Base-by-base conservation (phyloP, 1,139 yeast genomes). In the Candida tetrigidarum region DNA sequence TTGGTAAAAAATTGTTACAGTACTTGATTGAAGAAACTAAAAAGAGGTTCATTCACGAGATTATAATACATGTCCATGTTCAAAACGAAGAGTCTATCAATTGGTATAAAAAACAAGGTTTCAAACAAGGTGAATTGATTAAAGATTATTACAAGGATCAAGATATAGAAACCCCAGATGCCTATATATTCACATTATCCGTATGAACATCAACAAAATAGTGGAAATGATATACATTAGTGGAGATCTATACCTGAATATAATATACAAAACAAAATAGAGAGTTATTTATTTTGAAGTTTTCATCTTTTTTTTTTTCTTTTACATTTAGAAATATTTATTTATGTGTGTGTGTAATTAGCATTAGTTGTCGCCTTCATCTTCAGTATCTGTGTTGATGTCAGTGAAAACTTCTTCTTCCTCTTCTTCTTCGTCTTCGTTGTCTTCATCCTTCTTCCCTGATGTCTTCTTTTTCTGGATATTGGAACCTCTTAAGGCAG, bases 31-130 rank as follows among this genome's bases (percentile, higher is more conserved):
- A 76, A 27, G 74, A 80, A 46, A 79, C 90, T 4, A 75, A 75
- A 53, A 63, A 60, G 42, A 68, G 72, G 46, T 79, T 76, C 52
- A 73, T 84, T 32, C 86, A 80, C 54, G 79, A 80, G 50, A 64
- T 86, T 5, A 67, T 71, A n/a, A 72, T 81, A 8, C 90, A 85
- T 58, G 87, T 83, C 3, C 81, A 83, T 60, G 64, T 64, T 0
- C 70, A 69, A 23, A 77, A 80, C 53, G 56, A 55, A 11, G 61
- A 61, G 0, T 81, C 79, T 1, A 58, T 82, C 25, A 66, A 64
- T 20, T 85, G 89, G 87, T 86, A 84, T 53, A 56, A 65, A 45
- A 67, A 66, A 28, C 64, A 72, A 34, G 91, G 89, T 0, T 85
- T 84, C 51, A 63, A 67, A 49, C 63, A 62, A 20, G 79, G 67